Base-by-base conservation (phyloP, 1,284 basidiomycete species). In the Ceratobasidium sp. region DNA sequence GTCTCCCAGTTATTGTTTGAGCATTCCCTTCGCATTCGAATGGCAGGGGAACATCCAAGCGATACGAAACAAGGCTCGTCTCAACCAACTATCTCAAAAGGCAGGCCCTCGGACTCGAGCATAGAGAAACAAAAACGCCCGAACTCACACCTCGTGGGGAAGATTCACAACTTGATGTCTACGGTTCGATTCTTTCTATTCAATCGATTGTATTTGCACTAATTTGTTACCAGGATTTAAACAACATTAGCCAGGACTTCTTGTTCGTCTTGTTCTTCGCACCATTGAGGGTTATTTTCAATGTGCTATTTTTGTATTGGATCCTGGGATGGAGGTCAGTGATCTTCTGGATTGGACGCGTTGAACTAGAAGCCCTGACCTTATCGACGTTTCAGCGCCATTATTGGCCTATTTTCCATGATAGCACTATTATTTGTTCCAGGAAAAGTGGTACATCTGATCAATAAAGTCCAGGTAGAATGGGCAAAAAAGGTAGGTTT, bases 401-500 rank as follows among this genome's bases (percentile, higher is more conserved):
- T 72, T 23, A 52, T 72, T 25, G 71, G 71, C 23, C 46, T 70
- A 11, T 54, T 29, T 25, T 23, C 42, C 6, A 70, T 70, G 62
- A 21, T 72, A 23, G 1, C 68, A 7, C 41, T 52, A 6, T 54
- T 72, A 13, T 56, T 56, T 14, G 36, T 70, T 25, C 71, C 71
- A n/a, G 54, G 54, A 4, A 56, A 56, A 19, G 33, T 56, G 36
- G 54, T 33, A 1, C 54, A 23, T 25, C 47, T 74, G 21, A 62
- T 74, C 23, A 68, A 75, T 25, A 71, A 44, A 4, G 64, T 74
- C 19, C 74, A 76, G 57, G 68, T 68, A 9, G 73, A 72, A 33
- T 69, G 72, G 29, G 75, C 75, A 75, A 73, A 77, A 39, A 70
- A 56, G 57, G 72, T 68, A 44, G 19, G 41, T 56, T 19, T 54